phyloP scores from a whole-genome alignment of 2,329 filamentous ascomycete species.

The Aciculosporium take region DNA sequence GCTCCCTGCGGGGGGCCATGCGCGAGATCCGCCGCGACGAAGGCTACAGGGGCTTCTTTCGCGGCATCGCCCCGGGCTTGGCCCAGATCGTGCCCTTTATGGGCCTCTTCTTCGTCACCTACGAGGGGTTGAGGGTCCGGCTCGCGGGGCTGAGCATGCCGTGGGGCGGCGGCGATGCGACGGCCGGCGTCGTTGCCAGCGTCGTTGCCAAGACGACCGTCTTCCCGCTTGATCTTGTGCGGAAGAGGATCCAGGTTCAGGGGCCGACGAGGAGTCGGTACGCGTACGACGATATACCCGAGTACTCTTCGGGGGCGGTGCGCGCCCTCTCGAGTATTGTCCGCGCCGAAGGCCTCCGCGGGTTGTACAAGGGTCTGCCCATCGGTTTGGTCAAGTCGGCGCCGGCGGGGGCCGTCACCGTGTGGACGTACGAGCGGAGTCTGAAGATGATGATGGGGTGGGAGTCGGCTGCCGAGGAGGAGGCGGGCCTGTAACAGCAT shows the following conservation, averaged over 20 bases:
- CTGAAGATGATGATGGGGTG: constrained; percentile 42
- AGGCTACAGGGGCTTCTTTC: constrained; percentile 70
- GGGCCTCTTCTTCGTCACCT: constrained; percentile 87
- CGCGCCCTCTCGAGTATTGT: constrained; percentile 56
- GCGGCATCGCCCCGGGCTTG: constrained; percentile 67
- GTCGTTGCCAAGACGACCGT: constrained; percentile 76
- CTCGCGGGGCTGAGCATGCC: constrained; percentile 43
- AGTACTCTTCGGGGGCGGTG: constrained; percentile 57
- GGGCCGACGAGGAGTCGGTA: constrained; percentile 71
- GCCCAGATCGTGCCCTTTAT: constrained; percentile 90
- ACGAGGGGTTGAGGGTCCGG: constrained; percentile 58
- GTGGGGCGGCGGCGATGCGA: constrained; percentile 68
- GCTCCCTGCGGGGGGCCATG: constrained; percentile 53
- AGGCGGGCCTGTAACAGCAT: constrained; percentile 12
- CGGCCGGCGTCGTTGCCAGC: constrained; percentile 67
- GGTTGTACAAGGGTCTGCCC: constrained; percentile 74
- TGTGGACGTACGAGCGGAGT: constrained; percentile 84
- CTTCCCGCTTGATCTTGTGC: constrained; percentile 82
- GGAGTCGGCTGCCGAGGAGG: constrained; percentile 13
- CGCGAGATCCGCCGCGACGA: constrained; percentile 61
- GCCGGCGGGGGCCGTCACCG: constrained; percentile 80
- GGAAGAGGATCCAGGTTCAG: constrained; percentile 90
- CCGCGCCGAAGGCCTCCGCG: constrained; percentile 57
- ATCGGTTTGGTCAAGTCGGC: constrained; percentile 89
- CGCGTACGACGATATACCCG: constrained; percentile 75